Base-by-base conservation (phyloP, 1,284 basidiomycete species). In the Ceratobasidium sp. region DNA sequence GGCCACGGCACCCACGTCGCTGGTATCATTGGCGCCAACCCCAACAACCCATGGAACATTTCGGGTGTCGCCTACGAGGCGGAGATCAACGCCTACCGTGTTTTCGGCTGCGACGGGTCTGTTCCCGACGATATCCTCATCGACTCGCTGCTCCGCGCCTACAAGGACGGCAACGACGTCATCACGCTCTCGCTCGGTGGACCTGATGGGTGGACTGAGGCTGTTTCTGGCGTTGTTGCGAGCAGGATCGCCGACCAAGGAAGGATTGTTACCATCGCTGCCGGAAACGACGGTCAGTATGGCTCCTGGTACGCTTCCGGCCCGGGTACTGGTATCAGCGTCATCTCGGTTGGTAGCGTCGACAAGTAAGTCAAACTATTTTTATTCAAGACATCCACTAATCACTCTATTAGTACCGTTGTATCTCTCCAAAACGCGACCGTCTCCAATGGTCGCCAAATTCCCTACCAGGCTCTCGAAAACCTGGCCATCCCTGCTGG, bases 151-250 rank as follows among this genome's bases (percentile, higher is more conserved):
- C 38, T 73, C 10, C 73, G 53, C 12, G 71, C 69, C 2, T 76
- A 78, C 68, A 68, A 74, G 13, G 77, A 79, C 34, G 75, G 75
- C 10, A 74, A 76, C 58, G 80, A 83, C 69, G 74, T 82, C 25
- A 78, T 83, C 73, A 80, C 79, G 68, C 75, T 83, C 40, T 80
- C 78, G 52, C 73, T 83, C n/a, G 68, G 69, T 38, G 55, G 47
- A 29, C 47, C 49, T 4, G 54, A 75, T 22, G 77, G 77, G 2
- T 81, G 79, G 80, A 76, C 77, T 15, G 75, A 77, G 50, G 73
- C 73, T 47, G 73, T 75, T 40, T 65, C 78, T 17, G 72, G 73
- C 29, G 77, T 79, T 47, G 71, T 79, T 20, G 78, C 77, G 1
- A 74, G 73, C 49, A 72, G 77, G 53, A 74, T 80, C 34, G 76